phyloP scores from a whole-genome alignment of 2,329 filamentous ascomycete genomes.

The Arthrobotrys entomopaga region DNA sequence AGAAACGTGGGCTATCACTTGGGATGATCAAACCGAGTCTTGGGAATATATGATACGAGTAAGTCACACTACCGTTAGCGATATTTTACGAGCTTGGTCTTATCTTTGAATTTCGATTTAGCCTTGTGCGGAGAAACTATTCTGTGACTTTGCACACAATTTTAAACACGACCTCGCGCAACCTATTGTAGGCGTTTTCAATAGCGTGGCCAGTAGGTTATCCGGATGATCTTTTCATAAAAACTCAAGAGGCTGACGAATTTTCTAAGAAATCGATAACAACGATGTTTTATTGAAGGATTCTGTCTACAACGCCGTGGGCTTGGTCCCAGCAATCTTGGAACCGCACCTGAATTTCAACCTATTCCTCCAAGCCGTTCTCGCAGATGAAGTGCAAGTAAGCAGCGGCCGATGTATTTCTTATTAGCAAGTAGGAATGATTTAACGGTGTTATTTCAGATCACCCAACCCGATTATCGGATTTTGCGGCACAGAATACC shows the following conservation, averaged over 20 bases:
- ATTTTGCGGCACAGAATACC: constrained; percentile 87
- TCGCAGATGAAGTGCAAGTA: constrained; percentile 80
- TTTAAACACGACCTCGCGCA: constrained; percentile 83
- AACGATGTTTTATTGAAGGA: constrained; percentile 85
- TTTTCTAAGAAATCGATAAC: constrained; percentile 64
- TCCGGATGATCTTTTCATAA: constrained; percentile 59
- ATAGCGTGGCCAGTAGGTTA: constrained; percentile 74
- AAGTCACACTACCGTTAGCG: background rate
- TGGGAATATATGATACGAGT: constrained; percentile 88
- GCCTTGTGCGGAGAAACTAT: constrained; percentile 91
- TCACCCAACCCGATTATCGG: constrained; percentile 74
- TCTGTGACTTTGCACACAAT: constrained; percentile 88
- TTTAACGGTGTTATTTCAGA: constrained; percentile 57
- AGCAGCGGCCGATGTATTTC: constrained; percentile 55
- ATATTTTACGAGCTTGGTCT: no score
- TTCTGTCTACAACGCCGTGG: constrained; percentile 92
- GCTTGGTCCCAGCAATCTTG: constrained; percentile 81
- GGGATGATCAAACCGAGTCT: constrained; percentile 83
- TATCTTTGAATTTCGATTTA: background rate
- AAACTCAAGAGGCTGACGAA: no score
- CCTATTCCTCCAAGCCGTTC: constrained; percentile 76
- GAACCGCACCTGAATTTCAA: constrained; percentile 84
- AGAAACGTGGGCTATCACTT: constrained; percentile 92
- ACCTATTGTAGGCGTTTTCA: constrained; percentile 84
- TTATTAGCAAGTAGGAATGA: constrained; percentile 57